Base-by-base conservation (phyloP, 768 basidiomycete genomes). In the Trametes cinnabarina region DNA sequence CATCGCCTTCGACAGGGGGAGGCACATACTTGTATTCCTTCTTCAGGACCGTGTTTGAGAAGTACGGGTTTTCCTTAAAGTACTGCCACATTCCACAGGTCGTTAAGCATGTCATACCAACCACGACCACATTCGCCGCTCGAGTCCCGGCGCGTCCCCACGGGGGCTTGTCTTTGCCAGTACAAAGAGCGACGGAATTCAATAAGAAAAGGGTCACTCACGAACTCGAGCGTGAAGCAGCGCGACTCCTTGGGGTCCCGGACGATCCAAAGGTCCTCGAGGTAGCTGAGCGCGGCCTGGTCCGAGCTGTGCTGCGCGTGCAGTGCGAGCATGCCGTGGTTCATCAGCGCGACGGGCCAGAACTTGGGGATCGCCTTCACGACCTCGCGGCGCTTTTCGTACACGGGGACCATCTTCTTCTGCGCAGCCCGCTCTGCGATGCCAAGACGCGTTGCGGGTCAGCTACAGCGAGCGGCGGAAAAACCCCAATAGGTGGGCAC, bases 31-130 rank as follows among this genome's bases (percentile, higher is more conserved):
- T 89, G 79, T 83, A 94, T 70, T 88, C 88, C 74, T 94, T 94
- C 72, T 84, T 90, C 68, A 94, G 71, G 37, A 92, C 81, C 44
- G 76, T 75, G 72, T 93, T 84, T 20, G 77, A 76, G 76, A 94
- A 94, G 76, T 83, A 90, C 20, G 89, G 89, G 74, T 94, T 94
- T 68, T 91, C 81, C 71, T 88, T 90, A 79, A 93, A 94, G 68
- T 88, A 69, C 92, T 94, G 66, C 42, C 47, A 10, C 37, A 14
- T 12, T 10, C 41, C 30, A 32, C 30, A 32, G 30, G 30, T 5
- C 35, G 37, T 62, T 39, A 55, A 48, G 42, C 25, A 30, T 37
- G n/a, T 14, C 23, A 34, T 30, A 22, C 25, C 32, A 19, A 32
- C 37, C 41, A 15, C 35, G 6, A 39, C 30, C 20, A 3, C 28